These are phyloP conservation scores for Fomitopsis schrenkii DNA, from an alignment of 1,284 basidiomycete species.

Conservation along the genomic window DNA sequence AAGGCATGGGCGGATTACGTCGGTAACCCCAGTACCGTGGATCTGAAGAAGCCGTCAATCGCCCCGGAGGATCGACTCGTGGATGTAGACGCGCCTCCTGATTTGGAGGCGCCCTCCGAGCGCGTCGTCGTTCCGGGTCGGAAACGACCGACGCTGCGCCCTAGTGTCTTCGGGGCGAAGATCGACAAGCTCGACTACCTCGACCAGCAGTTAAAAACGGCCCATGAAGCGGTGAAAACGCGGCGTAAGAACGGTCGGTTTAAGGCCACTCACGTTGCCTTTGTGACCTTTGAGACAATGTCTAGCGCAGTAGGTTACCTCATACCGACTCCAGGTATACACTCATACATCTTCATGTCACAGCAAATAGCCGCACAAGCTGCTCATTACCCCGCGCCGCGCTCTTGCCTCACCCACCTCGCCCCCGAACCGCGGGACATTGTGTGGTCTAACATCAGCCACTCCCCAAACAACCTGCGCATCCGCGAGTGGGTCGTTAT, in stretches of 20 bases:
- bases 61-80: conserved; percentile 55
- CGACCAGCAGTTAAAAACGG: conserved; percentile 71
- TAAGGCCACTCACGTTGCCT: conserved; percentile 79
- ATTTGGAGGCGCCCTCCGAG: conserved; percentile 44
- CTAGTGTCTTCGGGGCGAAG: conserved; percentile 62
- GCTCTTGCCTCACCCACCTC: conserved; percentile 62
- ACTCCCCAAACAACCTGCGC: conserved; percentile 52
- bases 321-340: neutral
- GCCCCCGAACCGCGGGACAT: conserved; percentile 97
- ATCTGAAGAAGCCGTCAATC: conserved; percentile 40
- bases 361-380: conserved; percentile 91
- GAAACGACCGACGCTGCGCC: conserved; percentile 64
- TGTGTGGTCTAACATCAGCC: conserved; percentile 87
- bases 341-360: neutral
- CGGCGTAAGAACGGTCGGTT: conserved; percentile 67
- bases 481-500: conserved; percentile 72
- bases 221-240: conserved; percentile 77
- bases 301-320: conserved; percentile 70
- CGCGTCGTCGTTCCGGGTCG: conserved; percentile 72
- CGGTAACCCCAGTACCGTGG: conserved; percentile 84
- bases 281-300: conserved; percentile 97
- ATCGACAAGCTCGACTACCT: conserved; percentile 87
- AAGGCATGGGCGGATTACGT: conserved; percentile 86
- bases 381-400: conserved; percentile 71
- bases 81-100: conserved; percentile 42